Evolutionary conservation across 1,284 basidiomycete species (phyloP), one percentile per base, ranked within the genome.

Genomic region (Laetiporus sulphureus): DNA sequence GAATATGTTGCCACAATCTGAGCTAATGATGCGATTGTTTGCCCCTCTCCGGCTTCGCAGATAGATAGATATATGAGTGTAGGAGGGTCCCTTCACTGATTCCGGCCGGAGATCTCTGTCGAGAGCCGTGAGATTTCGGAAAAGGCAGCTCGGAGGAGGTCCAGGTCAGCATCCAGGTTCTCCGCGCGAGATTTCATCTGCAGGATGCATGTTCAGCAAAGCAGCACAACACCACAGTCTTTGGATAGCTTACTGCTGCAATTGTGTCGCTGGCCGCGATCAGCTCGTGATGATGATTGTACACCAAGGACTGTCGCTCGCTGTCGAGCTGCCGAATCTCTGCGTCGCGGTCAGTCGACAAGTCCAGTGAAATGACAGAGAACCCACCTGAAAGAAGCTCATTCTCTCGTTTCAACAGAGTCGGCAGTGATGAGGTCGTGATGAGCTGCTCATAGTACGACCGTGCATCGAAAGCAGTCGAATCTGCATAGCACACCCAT

Each of bases 261-360:
- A 95, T 94, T 5, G 92, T 95, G 54, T 92, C 90, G 50, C 85
- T 90, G 1, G 91, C 92, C 1, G 88, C 86, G 36, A 95, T 92
- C 16, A 95, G 78, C 55, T 95, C 91, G 51, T 93, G 91, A 56
- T 95, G 91, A 55, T 95, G 91, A 52, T 95, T 93, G 60, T 95
- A 95, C 3, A 95, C 92, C 29, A 95, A 67, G 16, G 86, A 87
- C 59, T 95, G 92, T 23, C 90, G 73, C 58, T 94, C 91, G 51
- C 85, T 82, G 45, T 94, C 90, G 4, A 95, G 66, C 50, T 93
- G 79, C 32, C 88, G 73, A 46, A 95, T 93, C 62, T 93, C 90
- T 87, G 48, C 3, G n/a, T n/a, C n/a, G n/a, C n/a, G n/a, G n/a
- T n/a, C n/a, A n/a, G n/a, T n/a, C 7, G 32, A 21, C 3, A 21